These are phyloP conservation scores for Laetiporus sulphureus DNA, from an alignment of 1,284 basidiomycete species.

Conservation along the genomic window DNA sequence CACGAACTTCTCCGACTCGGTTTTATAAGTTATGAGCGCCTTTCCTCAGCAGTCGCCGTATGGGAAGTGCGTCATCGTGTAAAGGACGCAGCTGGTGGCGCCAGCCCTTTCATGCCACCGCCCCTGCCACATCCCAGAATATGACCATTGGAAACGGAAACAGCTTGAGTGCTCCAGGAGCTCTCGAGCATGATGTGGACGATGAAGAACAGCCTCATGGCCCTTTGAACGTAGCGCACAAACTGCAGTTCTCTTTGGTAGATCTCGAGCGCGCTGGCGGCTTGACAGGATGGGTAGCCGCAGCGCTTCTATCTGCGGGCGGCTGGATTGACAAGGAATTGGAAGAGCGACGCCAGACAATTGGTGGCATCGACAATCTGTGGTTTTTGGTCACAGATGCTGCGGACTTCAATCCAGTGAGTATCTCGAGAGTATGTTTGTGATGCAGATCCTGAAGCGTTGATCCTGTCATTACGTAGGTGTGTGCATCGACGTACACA, in stretches of 20 bases:
- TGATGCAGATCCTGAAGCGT: not conserved
- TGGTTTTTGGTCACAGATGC: conserved; percentile 22
- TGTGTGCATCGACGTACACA: conserved; percentile 19
- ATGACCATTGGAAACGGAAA: too few species aligned
- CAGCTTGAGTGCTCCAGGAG: not conserved
- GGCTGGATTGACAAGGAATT: conserved; percentile 17
- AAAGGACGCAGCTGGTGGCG: too few species aligned
- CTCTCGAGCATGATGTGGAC: not conserved
- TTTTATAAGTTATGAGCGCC: too few species aligned
- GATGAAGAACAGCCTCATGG: not conserved
- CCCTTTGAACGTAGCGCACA: conserved; percentile 3
- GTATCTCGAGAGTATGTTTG: not conserved
- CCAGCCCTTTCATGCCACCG: too few species aligned
- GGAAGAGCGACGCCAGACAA: conserved; percentile 17
- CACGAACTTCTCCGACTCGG: too few species aligned
- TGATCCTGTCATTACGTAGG: conserved; percentile 8
- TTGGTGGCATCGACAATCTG: conserved; percentile 26
- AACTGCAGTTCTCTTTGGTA: conserved; percentile 5
- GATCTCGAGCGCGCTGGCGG: conserved; percentile 8
- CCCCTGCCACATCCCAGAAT: too few species aligned
- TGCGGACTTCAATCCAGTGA: conserved; percentile 26
- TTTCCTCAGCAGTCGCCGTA: too few species aligned
- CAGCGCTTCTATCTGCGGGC: conserved; percentile 9
- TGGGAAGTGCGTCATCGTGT: too few species aligned
- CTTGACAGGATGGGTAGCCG: conserved; percentile 11